Conservation (phyloP, 2,329 filamentous ascomycete genomes). For the Penicillium sp. region DNA sequence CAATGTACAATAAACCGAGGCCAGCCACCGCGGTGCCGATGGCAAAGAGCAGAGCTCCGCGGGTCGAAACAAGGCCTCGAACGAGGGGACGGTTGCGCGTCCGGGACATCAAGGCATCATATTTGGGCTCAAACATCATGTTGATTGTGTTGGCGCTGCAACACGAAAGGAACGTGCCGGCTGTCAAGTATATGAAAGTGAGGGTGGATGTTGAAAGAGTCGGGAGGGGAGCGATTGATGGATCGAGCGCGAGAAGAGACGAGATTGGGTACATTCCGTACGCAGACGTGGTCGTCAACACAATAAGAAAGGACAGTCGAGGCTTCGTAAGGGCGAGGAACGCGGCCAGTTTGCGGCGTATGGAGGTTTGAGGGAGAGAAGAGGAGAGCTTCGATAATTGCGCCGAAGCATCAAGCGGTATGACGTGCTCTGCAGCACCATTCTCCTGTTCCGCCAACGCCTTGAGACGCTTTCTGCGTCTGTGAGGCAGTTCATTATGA, state of each 20-base stretch:
- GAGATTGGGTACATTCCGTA: constrained; percentile 93
- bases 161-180: constrained; percentile 80
- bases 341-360: constrained; percentile 65
- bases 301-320: constrained; percentile 82
- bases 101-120: constrained; percentile 89
- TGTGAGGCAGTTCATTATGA: constrained; percentile 36
- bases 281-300: constrained; percentile 81
- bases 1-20: constrained; percentile 69
- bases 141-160: constrained; percentile 91
- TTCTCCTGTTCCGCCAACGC: constrained; percentile 18
- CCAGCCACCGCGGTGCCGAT: constrained; percentile 64
- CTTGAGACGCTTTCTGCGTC: constrained; percentile 41
- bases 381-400: constrained; percentile 54
- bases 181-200: constrained; percentile 86
- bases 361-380: constrained; percentile 50
- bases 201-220: constrained; percentile 71
- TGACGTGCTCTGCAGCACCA: constrained; percentile 25
- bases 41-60: constrained; percentile 72
- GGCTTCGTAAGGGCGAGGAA: constrained; percentile 94
- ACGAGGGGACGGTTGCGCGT: constrained; percentile 88
- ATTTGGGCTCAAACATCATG: constrained; percentile 89
- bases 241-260: constrained; percentile 73
- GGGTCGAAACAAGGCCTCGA: constrained; percentile 65
- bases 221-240: constrained; percentile 52
- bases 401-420: constrained; percentile 57